These are phyloP conservation scores for Xylaria digitata DNA, from an alignment of 2,329 filamentous ascomycete genomes.

Conservation along the genomic window DNA sequence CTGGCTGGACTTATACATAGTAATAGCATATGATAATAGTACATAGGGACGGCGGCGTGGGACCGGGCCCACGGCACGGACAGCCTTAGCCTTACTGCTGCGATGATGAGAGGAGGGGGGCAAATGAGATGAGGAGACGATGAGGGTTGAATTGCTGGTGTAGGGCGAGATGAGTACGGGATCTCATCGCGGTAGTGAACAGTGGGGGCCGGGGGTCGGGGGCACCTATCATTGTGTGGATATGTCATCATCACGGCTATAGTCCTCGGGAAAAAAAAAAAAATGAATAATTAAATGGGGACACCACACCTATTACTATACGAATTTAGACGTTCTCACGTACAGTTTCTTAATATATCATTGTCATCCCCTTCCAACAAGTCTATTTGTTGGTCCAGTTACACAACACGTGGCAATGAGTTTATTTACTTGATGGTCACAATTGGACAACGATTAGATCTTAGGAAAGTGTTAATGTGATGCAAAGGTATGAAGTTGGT, in stretches of 20 bases:
- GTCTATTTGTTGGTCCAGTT: no score
- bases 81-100: background rate
- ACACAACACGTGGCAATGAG: no score
- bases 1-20: background rate
- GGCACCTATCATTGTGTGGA: conserved; percentile 26
- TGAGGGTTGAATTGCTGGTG: background rate
- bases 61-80: background rate
- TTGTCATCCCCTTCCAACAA: no score
- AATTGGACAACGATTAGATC: no score
- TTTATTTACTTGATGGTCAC: no score
- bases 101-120: background rate
- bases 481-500: no score
- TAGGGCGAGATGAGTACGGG: conserved; percentile 36
- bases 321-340: no score
- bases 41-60: background rate
- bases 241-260: conserved; percentile 44
- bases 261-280: conserved; percentile 47
- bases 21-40: no score
- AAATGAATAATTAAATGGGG: conserved; percentile 20
- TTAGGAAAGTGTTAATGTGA: no score
- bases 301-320: no score
- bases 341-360: no score
- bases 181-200: conserved; percentile 46
- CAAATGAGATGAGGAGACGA: conserved; percentile 13
- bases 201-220: conserved; percentile 44